A percentile compares a stretch with the other conserved stretches of the same genome.
Evolutionary conservation across 495 filamentous ascomycete genomes (phyloP).

Genomic region (Corynascus novoguineensis): DNA sequence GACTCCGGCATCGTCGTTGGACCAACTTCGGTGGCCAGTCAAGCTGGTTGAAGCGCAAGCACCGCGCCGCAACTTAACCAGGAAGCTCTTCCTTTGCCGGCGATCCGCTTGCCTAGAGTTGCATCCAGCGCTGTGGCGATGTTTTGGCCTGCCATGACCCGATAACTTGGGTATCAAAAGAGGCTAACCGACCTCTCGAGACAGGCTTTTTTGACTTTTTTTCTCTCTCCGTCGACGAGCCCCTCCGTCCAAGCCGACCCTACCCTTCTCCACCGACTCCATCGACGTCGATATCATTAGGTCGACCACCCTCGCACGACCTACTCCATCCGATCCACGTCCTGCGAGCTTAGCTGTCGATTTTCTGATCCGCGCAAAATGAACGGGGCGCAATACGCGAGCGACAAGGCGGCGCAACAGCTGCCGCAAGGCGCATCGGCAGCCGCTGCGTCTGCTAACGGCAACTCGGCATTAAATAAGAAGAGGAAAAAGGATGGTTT

Average conservation of each 20-base stretch:
- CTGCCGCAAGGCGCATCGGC: constrained; percentile 19
- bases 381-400: constrained; percentile 32
- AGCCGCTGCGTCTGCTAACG: constrained; percentile 26
- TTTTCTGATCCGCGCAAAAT: constrained; percentile 20
- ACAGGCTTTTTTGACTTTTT: constrained; percentile 12
- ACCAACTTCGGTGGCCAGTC: not conserved
- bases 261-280: constrained; percentile 7
- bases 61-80: constrained; percentile 10
- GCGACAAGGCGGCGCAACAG: constrained; percentile 26
- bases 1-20: not conserved
- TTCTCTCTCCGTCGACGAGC: constrained; percentile 10
- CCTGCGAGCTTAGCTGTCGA: constrained; percentile 6
- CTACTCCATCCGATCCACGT: constrained; percentile 7
- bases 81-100: constrained; percentile 13
- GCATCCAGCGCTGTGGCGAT: constrained; percentile 15
- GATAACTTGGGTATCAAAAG: constrained; percentile 17
- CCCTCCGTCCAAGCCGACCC: not conserved
- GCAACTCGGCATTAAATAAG: constrained; percentile 53
- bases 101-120: constrained; percentile 12
- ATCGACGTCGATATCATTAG: constrained; percentile 3
- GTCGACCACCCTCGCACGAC: constrained; percentile 6
- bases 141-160: constrained; percentile 16
- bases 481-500: constrained; percentile 85
- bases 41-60: constrained; percentile 6
- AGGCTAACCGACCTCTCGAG: constrained; percentile 11